A percentile compares a stretch with the other conserved stretches of the same genome.
phyloP scores from a whole-genome alignment of 1,284 basidiomycete species.

The Ganoderma boninense region DNA sequence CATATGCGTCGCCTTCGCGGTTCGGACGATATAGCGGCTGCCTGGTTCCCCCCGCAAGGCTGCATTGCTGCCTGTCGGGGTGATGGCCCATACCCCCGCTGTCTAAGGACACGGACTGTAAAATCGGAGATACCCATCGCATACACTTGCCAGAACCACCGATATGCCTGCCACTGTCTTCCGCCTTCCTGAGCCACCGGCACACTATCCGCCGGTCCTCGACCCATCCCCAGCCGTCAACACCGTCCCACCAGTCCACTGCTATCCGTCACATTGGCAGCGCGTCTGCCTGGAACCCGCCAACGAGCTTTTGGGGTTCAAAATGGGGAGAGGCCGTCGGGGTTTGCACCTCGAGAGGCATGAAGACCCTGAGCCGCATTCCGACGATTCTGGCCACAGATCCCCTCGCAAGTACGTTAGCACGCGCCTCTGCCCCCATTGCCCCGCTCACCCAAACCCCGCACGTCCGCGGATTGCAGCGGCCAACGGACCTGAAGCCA shows the following conservation, averaged over 20 bases:
- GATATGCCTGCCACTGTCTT: constrained; percentile 6
- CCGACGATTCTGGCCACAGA: constrained; percentile 21
- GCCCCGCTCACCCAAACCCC: constrained; percentile 26
- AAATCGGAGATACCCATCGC: constrained; percentile 35
- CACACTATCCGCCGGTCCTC: constrained; percentile 19
- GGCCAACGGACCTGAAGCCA: background rate
- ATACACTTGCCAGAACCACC: constrained; percentile 15
- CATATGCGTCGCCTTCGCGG: constrained; percentile 78
- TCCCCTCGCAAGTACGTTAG: constrained; percentile 22
- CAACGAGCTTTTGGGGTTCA: constrained; percentile 10
- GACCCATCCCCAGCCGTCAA: constrained; percentile 17
- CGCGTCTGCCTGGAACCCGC: background rate
- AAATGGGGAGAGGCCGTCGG: constrained; percentile 8
- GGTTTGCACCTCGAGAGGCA: background rate
- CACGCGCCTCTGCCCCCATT: constrained; percentile 16
- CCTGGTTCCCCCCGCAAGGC: constrained; percentile 8
- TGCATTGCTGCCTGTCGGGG: constrained; percentile 17
- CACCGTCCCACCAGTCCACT: background rate
- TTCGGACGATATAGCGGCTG: constrained; percentile 56
- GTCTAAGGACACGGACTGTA: constrained; percentile 28
- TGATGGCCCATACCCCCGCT: constrained; percentile 31
- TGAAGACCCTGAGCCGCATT: constrained; percentile 15
- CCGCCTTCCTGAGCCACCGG: constrained; percentile 25
- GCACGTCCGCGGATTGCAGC: constrained; percentile 1
- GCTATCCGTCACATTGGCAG: constrained; percentile 4